phyloP scores from a whole-genome alignment of 1,139 yeast species.

The Sugiyamaella xylanicola region DNA sequence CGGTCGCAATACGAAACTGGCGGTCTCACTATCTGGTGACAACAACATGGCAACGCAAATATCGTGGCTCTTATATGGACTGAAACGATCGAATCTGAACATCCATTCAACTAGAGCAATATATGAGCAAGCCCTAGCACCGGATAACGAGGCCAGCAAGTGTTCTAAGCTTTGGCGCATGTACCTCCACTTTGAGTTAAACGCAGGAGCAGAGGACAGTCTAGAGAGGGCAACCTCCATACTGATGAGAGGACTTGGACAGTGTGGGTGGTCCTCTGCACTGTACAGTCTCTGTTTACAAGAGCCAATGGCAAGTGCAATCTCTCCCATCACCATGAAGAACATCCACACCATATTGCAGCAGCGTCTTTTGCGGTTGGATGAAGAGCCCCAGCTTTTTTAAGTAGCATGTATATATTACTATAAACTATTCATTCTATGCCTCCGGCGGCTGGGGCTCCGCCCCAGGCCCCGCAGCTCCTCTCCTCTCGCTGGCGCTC shows the following conservation, averaged over 20 bases:
- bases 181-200: conserved; percentile 13
- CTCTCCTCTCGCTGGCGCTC: too few relatives aligned
- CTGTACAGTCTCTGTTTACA: neutral
- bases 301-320: conserved; percentile 5
- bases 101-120: neutral
- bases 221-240: conserved; percentile 10
- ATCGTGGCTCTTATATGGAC: conserved; percentile 7
- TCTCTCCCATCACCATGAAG: conserved; percentile 3
- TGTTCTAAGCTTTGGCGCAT: conserved; percentile 2
- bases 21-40: neutral
- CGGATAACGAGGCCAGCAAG: conserved; percentile 5
- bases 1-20: neutral
- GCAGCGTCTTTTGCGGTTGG: conserved; percentile 4
- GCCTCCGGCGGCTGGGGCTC: too few relatives aligned
- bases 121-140: conserved; percentile 6
- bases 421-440: too few relatives aligned
- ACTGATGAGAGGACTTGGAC: conserved; percentile 3
- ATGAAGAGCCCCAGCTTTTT: neutral
- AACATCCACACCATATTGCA: neutral
- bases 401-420: too few relatives aligned
- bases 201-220: neutral
- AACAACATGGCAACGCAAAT: conserved; percentile 3
- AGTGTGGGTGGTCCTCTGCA: conserved; percentile 13
- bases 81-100: conserved; percentile 1
- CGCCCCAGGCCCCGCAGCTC: too few relatives aligned